Evolutionary conservation across 202 grass and related monocot genomes (phyloP), one percentile per base, ranked within the genome.

Genomic region (Zoysia matrella): DNA sequence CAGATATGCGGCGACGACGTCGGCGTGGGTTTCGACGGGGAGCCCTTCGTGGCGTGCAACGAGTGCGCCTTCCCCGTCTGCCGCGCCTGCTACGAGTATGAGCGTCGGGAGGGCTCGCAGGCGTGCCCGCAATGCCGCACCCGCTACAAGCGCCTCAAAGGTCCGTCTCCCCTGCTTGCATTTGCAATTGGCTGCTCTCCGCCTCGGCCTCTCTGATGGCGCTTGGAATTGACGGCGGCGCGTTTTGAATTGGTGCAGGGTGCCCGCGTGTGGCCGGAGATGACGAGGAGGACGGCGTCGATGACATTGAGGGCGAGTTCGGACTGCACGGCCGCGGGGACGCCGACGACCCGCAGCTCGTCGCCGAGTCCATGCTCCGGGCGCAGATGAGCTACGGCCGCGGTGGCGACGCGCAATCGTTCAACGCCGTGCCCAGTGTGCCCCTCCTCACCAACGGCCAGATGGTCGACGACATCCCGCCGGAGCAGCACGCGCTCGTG

Each of bases 11-110:
- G 92, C 46, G 95, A 98, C 85, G 88, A 95, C 70, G 90, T 98
- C 6, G 95, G 95, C 0, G 75, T 89, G 7, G 88, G 56, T 46
- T 84, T 73, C 18, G 90, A 88, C 82, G 92, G 90, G 40, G 95
- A 98, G 80, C 90, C 91, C 13, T 98, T 98, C 83, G 95, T 98
- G 11, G 95, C 95, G 12, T 98, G 95, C 84, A 95, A 95, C 73
- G 95, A 98, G 89, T 98, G 95, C 69, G 95, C 95, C 88, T 98
- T 98, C 84, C 95, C 95, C 60, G 87, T 98, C 85, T 98, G 95
- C 86, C 57, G 81, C 43, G 93, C 84, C 81, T 98, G 95, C 92
- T 98, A 98, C 56, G 90, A 95, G 86, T 98, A 98, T 76, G 95
- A 98, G 85, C 90, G 95, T 0, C 84, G 90, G 44, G 95, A 98